Percentiles rank a stretch among this genome's conserved stretches.
These are phyloP conservation scores for Exophiala xenobiotica DNA, from an alignment of 2,329 filamentous ascomycete genomes.

Conservation along the genomic window DNA sequence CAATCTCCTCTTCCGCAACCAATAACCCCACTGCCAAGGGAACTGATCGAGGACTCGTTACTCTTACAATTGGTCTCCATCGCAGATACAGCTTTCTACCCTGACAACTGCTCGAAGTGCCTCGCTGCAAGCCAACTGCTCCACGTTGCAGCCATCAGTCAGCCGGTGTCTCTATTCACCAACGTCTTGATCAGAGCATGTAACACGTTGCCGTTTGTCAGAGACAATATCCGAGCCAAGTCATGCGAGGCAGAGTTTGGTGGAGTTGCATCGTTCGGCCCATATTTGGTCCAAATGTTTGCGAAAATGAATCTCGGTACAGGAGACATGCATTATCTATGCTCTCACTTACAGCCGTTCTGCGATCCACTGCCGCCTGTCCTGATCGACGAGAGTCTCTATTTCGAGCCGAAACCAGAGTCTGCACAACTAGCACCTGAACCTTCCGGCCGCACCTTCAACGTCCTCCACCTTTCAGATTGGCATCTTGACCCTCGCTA, in stretches of 20 bases:
- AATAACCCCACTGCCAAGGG: constrained; percentile 25
- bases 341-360: constrained; percentile 17
- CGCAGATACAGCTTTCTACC: constrained; percentile 17
- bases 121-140: constrained; percentile 28
- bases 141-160: constrained; percentile 29
- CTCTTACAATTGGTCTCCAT: constrained; percentile 27
- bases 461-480: constrained; percentile 35
- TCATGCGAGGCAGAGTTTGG: constrained; percentile 27
- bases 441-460: constrained; percentile 29
- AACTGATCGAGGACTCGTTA: constrained; percentile 23
- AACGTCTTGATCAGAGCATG: constrained; percentile 27
- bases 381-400: constrained; percentile 29
- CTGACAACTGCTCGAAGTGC: constrained; percentile 29
- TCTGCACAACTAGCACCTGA: constrained; percentile 24
- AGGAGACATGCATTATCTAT: constrained; percentile 28
- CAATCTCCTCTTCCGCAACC: constrained; percentile 27
- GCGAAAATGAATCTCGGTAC: constrained; percentile 30
- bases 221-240: constrained; percentile 20
- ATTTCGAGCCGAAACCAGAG: constrained; percentile 29
- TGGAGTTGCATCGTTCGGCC: constrained; percentile 24
- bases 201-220: constrained; percentile 21
- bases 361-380: constrained; percentile 25
- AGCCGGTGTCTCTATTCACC: constrained; percentile 24
- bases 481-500: constrained; percentile 35
- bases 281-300: constrained; percentile 31